These are phyloP conservation scores for Penicillium paradoxum DNA, from an alignment of 495 filamentous ascomycete genomes.

Conservation along the genomic window DNA sequence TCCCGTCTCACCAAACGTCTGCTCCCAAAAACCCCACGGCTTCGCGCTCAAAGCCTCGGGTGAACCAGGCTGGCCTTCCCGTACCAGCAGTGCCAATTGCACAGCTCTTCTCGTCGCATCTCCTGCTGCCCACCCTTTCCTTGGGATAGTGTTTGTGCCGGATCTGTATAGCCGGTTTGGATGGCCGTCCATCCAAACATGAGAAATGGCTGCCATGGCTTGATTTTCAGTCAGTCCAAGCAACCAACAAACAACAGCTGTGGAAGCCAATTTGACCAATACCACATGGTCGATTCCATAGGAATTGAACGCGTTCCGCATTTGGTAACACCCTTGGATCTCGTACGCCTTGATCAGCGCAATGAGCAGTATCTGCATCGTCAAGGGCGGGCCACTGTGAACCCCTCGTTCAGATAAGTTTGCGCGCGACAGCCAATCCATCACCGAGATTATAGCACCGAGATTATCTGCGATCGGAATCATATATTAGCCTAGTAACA, in stretches of 20 bases:
- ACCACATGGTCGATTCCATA: constrained; percentile 44
- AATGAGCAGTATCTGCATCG: constrained; percentile 29
- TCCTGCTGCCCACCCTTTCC: constrained; percentile 46
- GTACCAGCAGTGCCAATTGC: constrained; percentile 31
- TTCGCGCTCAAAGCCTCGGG: constrained; percentile 27
- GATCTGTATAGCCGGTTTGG: constrained; percentile 34
- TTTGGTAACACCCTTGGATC: constrained; percentile 42
- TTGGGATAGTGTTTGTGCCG: constrained; percentile 31
- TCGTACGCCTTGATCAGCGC: constrained; percentile 45
- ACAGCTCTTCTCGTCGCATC: constrained; percentile 44
- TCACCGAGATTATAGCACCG: constrained; percentile 36
- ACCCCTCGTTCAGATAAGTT: constrained; percentile 2
- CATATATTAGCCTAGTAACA: background rate
- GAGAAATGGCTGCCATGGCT: constrained; percentile 32
- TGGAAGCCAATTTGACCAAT: constrained; percentile 41
- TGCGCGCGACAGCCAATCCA: constrained; percentile 32
- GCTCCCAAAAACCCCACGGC: constrained; percentile 36
- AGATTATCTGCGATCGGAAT: constrained; percentile 31
- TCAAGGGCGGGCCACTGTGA: constrained; percentile 19
- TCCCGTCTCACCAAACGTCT: constrained; percentile 21
- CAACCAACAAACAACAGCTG: constrained; percentile 34
- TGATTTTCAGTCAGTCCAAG: constrained; percentile 29
- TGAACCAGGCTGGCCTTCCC: constrained; percentile 33
- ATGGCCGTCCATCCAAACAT: constrained; percentile 38
- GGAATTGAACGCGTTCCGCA: constrained; percentile 36